These are phyloP conservation scores for Populus hybrid DNA, from an alignment of 441 rosid species.

Conservation along the genomic window DNA sequence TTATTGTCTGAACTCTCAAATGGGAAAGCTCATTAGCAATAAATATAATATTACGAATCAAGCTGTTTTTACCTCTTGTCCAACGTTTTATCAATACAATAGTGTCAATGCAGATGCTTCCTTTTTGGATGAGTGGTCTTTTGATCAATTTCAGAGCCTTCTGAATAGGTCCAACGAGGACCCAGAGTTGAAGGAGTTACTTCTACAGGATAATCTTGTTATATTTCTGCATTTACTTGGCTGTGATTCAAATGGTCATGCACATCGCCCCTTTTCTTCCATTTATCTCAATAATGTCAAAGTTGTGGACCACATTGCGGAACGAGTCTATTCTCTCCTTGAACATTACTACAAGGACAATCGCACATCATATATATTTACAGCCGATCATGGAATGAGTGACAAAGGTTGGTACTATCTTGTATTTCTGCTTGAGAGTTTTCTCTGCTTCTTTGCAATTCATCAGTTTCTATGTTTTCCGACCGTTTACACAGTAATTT, in stretches of 20 bases:
- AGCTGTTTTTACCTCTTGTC: conserved; percentile 12
- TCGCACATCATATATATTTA: conserved; percentile 78
- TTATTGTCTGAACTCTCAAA: background rate
- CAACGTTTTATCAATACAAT: conserved; percentile 26
- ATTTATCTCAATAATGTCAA: conserved; percentile 95
- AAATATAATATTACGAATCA: background rate
- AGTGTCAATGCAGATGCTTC: conserved; percentile 87
- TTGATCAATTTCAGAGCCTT: conserved; percentile 92
- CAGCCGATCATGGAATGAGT: conserved; percentile 99
- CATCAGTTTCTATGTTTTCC: background rate
- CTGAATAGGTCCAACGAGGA: conserved; percentile 76
- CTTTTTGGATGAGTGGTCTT: conserved; percentile 99
- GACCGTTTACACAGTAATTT: background rate
- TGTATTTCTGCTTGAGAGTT: background rate
- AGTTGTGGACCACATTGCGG: conserved; percentile 91
- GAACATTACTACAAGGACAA: conserved; percentile 91
- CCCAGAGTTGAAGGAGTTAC: conserved; percentile 68
- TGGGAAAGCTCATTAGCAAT: background rate
- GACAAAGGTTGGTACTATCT: conserved; percentile 66
- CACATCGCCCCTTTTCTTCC: conserved; percentile 92
- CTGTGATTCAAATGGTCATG: conserved; percentile 98
- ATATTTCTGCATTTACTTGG: conserved; percentile 93
- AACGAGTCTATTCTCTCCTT: conserved; percentile 67
- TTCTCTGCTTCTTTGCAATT: conserved; percentile 1
- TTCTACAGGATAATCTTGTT: conserved; percentile 81